Evolutionary conservation across 2,329 filamentous ascomycete species (phyloP), one percentile per base, ranked within the genome.

Genomic region (Cladophialophora psammophila): DNA sequence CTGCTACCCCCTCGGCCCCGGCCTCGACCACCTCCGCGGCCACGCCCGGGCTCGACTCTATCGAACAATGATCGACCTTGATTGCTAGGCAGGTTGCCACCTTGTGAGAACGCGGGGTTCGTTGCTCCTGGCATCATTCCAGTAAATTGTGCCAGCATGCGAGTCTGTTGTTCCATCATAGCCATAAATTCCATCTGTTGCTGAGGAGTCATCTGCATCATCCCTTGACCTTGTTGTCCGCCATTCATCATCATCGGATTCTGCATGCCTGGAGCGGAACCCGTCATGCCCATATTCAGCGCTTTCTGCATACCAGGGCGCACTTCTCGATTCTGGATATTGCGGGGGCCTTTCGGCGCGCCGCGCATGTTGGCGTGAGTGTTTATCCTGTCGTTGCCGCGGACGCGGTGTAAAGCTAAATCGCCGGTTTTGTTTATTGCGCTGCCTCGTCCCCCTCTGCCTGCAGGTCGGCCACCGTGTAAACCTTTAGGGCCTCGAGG

Each of bases 401-500:
- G 91, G 53, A 95, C 90, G 63, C 92, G 90, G 78, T 96, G 94
- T 66, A 97, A 85, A 45, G 88, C 86, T n/a, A 86, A 85, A 72
- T 97, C 93, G 72, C 84, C 83, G 40, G 85, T 84, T 69, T 94
- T 89, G 74, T 96, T 92, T 87, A 97, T 89, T 13, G 89, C 89
- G 76, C 96, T 87, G 73, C 97, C 93, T 58, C 93, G 92, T 78
- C 93, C 93, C 66, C 91, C 91, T 72, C 92, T 88, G 63, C 87
- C 85, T 63, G 85, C 83, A 64, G 85, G 84, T 72, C 84, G 87
- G 60, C 87, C 87, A 77, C 91, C 92, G 75, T 95, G 91, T 93
- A 98, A 97, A 38, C 94, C 93, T 78, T 94, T 95, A 18, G 95
- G 95, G 64, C 94, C 95, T 60, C 93, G 98, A 9, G 95, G 95